Evolutionary conservation across 768 basidiomycete genomes (phyloP), one percentile per base, ranked within the genome.

Genomic region (Mycena latifolia): DNA sequence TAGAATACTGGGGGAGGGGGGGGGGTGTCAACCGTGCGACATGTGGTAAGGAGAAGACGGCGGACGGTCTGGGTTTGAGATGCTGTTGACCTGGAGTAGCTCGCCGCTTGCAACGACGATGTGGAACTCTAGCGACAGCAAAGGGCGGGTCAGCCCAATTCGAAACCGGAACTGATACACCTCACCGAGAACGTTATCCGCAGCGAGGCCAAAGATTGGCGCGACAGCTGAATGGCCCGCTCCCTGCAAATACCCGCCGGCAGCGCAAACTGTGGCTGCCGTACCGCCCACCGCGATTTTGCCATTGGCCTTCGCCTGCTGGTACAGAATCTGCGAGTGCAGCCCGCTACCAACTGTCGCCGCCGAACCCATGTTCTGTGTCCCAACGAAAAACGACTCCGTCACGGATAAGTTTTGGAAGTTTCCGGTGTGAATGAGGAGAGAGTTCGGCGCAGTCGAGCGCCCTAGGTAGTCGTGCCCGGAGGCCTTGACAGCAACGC

Each of bases 381-480:
- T 63, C 1, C 50, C 69, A 14, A 72, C 37, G 58, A 48, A 53
- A 48, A 78, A 80, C 11, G 55, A 31, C 8, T 73, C 64, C 45
- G 65, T 63, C 37, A 78, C 80, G 6, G 73, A 63, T 10, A 78
- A 76, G 53, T 80, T 70, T 60, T 78, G 73, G 39, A 82, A 59
- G 60, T 78, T 69, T 17, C 4, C 22, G 18, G 48, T 50, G 48
- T 29, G 48, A 7, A 50, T 50, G 18, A 50, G 48, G 2, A 50
- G 28, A 11, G 48, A 50, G 17, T 50, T 15, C 3, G 51, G 31
- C 17, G 51, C 31, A n/a, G 31, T 52, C 14, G 51, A 52, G 15
- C 51, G 31, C 6, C 51, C 51, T 5, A 52, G 51, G 11, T 35
- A 52, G 31, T 52, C 51, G 31, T 52, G 51, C 6, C 51, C 51